Conservation (phyloP, 495 filamentous ascomycete species). For the Niebla homalea region DNA sequence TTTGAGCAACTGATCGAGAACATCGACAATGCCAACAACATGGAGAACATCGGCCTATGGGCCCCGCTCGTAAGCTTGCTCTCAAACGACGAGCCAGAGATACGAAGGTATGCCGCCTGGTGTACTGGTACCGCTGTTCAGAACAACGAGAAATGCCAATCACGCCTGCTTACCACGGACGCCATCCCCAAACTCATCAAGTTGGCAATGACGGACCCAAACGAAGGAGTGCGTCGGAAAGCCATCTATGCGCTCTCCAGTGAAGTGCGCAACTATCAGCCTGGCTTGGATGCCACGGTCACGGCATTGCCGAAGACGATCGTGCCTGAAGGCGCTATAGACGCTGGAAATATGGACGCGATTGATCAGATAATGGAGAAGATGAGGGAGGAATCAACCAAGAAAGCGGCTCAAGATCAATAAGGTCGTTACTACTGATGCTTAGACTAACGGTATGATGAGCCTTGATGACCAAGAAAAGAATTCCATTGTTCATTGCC, state of each 20-base stretch:
- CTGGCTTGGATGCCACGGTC: conserved; percentile 47
- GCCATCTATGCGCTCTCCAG: conserved; percentile 77
- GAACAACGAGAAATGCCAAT: conserved; percentile 79
- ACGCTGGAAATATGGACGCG: conserved; percentile 74
- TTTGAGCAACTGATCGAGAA: conserved; percentile 84
- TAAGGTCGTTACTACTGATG: conserved; percentile 1
- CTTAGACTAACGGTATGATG: too few species aligned
- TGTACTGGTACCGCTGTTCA: conserved; percentile 89
- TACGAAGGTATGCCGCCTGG: conserved; percentile 78
- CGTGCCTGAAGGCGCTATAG: conserved; percentile 40
- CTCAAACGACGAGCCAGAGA: conserved; percentile 48
- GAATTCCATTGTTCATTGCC: background rate
- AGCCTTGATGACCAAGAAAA: background rate
- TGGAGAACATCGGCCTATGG: conserved; percentile 69
- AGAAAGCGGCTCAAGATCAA: conserved; percentile 4
- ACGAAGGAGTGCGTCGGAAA: conserved; percentile 64
- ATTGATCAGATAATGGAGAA: conserved; percentile 60
- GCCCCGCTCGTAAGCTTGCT: conserved; percentile 59
- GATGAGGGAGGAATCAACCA: conserved; percentile 40
- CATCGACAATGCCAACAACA: conserved; percentile 91
- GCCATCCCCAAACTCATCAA: conserved; percentile 55
- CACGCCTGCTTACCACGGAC: conserved; percentile 58
- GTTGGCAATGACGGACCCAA: conserved; percentile 45
- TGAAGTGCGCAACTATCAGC: conserved; percentile 74
- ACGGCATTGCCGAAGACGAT: conserved; percentile 53